A percentile compares a stretch with the other conserved stretches of the same genome.
Evolutionary conservation across 768 basidiomycete genomes (phyloP).

Genomic region (Mycena crocata): DNA sequence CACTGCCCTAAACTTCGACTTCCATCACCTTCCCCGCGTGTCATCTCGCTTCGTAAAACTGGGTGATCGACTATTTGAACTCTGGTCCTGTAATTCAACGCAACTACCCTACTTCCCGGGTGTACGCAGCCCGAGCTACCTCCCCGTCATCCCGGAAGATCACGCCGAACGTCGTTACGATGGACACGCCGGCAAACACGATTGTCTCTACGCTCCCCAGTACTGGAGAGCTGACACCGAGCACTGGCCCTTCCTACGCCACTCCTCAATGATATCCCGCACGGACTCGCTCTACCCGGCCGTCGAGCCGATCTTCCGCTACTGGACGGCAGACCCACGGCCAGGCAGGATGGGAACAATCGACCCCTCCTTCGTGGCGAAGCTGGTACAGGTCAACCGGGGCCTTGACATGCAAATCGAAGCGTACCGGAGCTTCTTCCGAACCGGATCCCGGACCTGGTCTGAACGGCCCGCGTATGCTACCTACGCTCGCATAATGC

Average conservation of each 20-base stretch:
- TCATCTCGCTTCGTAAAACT: background rate
- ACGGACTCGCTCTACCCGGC: background rate
- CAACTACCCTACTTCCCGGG: slow-evolving; percentile 5
- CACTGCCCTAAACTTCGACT: background rate
- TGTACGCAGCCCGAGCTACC: background rate
- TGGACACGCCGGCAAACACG: background rate
- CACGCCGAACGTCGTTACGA: background rate
- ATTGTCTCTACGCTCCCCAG: background rate
- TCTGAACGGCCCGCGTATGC: too few relatives aligned
- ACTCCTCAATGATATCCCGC: background rate
- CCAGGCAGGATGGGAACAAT: background rate
- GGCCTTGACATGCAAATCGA: too few relatives aligned
- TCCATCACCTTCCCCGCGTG: background rate
- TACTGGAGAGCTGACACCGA: background rate
- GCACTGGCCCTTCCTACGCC: background rate
- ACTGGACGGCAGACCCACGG: background rate
- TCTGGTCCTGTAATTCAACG: background rate
- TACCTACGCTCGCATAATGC: too few relatives aligned
- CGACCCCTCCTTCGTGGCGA: background rate
- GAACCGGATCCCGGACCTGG: too few relatives aligned
- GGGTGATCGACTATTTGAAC: background rate
- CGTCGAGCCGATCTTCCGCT: background rate
- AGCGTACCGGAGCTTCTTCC: too few relatives aligned
- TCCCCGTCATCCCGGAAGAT: background rate
- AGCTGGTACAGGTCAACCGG: too few relatives aligned